A percentile compares a stretch with the other conserved stretches of the same genome.
phyloP scores from a whole-genome alignment of 106 monocot genomes.

The Dendrobium nobile region DNA sequence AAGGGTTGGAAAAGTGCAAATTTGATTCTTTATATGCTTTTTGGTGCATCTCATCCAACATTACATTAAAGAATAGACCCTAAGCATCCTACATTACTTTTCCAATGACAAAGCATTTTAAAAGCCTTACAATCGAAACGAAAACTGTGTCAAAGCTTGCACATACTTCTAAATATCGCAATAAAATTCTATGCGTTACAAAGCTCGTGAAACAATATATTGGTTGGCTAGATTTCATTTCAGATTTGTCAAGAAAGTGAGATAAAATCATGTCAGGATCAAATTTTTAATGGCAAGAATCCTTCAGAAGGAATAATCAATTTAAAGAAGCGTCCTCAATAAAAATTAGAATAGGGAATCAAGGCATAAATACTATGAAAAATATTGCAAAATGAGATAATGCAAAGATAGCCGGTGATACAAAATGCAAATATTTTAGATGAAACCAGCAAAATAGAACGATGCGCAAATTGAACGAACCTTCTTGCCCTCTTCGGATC shows the following conservation, averaged over 20 bases:
- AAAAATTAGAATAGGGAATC: too few species aligned
- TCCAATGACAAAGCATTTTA: not conserved
- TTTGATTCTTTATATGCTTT: too few species aligned
- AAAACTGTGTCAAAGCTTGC: not conserved
- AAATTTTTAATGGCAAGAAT: too few species aligned
- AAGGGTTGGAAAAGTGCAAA: too few species aligned
- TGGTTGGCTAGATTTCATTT: too few species aligned
- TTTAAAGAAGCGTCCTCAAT: too few species aligned
- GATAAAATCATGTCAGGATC: too few species aligned
- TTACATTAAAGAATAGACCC: too few species aligned
- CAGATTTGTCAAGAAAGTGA: too few species aligned
- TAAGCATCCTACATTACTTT: not conserved
- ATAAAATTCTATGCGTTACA: not conserved
- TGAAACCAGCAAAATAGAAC: too few species aligned
- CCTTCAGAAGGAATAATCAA: too few species aligned
- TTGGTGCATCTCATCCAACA: too few species aligned
- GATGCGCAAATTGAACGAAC: conserved; percentile 12
- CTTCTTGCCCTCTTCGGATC: conserved; percentile 90
- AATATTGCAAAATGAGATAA: not conserved
- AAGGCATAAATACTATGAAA: not conserved
- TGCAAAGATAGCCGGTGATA: not conserved
- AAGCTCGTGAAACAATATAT: not conserved
- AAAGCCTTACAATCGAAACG: not conserved
- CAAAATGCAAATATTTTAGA: not conserved
- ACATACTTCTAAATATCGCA: not conserved